Evolutionary conservation across 2,329 filamentous ascomycete genomes (phyloP), one percentile per base, ranked within the genome.

Genomic region (Zymoseptoria crescenta): DNA sequence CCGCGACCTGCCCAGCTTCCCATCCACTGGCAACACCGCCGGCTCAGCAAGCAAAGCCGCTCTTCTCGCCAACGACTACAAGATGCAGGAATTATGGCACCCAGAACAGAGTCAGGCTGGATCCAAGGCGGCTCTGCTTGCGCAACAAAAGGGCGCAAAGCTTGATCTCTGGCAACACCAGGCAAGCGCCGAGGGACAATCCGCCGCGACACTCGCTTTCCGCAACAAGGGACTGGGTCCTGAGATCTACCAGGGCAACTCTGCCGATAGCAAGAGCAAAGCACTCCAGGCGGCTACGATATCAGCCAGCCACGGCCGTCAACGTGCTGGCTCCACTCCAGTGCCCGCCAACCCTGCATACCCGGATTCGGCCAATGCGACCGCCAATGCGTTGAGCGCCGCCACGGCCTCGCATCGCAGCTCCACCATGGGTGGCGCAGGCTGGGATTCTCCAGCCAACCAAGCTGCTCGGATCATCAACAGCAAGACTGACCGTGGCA

Each of bases 261-360:
- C 74, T 20, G 74, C 73, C 8, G 74, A 85, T 27, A 80, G 81
- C 51, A 80, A 79, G 41, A 82, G 83, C 61, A 86, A 83, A 60
- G 91, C 91, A 1, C 78, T 93, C 52, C 77, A 83, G 41, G 91
- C 91, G 49, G 91, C 91, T 10, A 87, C 87, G 54, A 89, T 85
- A 28, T 90, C 90, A n/a, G 86, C 91, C 76, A 79, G 83, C 28
- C 56, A 66, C n/a, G 79, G 76, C 52, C 81, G 86, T 59, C 81
- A 81, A 60, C 81, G 88, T 62, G 81, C 89, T 6, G 82, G 80
- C 21, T 91, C 88, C 0, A 83, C 81, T 13, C 76, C 78, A 16
- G 67, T 74, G 6, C 72, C 72, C 8, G 69, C 75, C 53, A 76
- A 76, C 58, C 72, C 66, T 19, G 70, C 75, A 30, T 81, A 85